Percentiles rank a stretch among this genome's conserved stretches.
Evolutionary conservation across 2,329 filamentous ascomycete species (phyloP).

Genomic region (Aschersonia sp.): DNA sequence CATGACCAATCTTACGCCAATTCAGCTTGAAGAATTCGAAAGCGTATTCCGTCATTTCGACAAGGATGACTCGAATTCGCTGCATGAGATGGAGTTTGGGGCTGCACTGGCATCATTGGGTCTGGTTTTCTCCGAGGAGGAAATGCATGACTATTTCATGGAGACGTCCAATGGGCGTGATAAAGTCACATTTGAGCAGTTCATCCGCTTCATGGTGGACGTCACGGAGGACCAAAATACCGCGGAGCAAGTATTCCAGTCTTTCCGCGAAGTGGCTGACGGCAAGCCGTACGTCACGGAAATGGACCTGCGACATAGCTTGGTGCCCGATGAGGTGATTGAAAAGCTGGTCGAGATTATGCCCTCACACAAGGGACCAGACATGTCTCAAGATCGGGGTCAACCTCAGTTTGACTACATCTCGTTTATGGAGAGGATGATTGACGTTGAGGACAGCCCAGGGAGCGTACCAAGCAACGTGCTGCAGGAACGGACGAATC

Average conservation of each 20-base stretch:
- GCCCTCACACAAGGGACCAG: constrained; percentile 69
- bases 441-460: constrained; percentile 25
- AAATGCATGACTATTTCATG: constrained; percentile 92
- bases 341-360: constrained; percentile 82
- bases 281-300: constrained; percentile 98
- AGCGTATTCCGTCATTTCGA: constrained; percentile 98
- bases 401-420: constrained; percentile 91
- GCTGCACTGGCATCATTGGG: constrained; percentile 90
- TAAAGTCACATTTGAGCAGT: constrained; percentile 92
- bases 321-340: constrained; percentile 95
- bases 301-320: constrained; percentile 83
- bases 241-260: constrained; percentile 95
- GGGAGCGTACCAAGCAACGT: constrained; percentile 13
- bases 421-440: constrained; percentile 86
- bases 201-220: constrained; percentile 98
- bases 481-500: constrained; percentile 20
- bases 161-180: constrained; percentile 69
- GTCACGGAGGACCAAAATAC: constrained; percentile 98
- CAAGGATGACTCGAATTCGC: constrained; percentile 74
- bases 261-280: constrained; percentile 92
- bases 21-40: constrained; percentile 97
- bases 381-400: constrained; percentile 72
- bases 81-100: constrained; percentile 90
- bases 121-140: constrained; percentile 88
- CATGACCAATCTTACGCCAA: constrained; percentile 98